Base-by-base conservation (phyloP, 2,329 filamentous ascomycete genomes). In the Botryotinia globosa region DNA sequence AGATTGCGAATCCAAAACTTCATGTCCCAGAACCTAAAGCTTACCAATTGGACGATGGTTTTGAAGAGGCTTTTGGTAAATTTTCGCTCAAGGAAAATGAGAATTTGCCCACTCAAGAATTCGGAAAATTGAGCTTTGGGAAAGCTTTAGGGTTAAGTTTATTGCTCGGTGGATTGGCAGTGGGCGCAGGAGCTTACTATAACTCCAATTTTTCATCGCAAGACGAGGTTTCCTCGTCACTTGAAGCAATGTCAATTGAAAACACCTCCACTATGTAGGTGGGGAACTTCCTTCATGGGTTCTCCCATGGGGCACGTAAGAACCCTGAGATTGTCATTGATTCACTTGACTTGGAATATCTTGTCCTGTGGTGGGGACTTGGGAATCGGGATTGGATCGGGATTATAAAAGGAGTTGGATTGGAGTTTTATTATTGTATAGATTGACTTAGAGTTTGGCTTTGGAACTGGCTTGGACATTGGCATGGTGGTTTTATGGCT, bases 1-100 rank as follows among this genome's bases (percentile, higher is more conserved):
- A 85, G 45, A 90, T 91, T 70, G 86, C 88, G 73, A 87, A 88
- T 20, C 73, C 63, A 34, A 73, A 71, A 42, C 70, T 74, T 59
- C 68, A 62, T 12, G 4, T 70, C n/a, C 39, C 32, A 14, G 54
- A 68, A 9, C 62, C 62, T 32, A 32, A 45, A 56, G 42, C 61
- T 20, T 63, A 65, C 25, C 69, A 32, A 71, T 25, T 65, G 29
- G 69, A 71, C 18, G 16, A 22, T 12, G 61, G 10, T 18, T 54
- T 54, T 32, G 69, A 66, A 48, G 59, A 71, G 18, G 65, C 65
- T 12, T 68, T 68, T 42, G 48, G n/a, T 7, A 56, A 56, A 56
- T 68, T 68, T 32, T 42, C 65, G 3, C 48, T 68, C 18, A 25
- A 14, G 9, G 65, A 68, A 9, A 6, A 32, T 20, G 34, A 54